Conservation (phyloP, 768 basidiomycete species). For the Leccinum olivaceopallidum region DNA sequence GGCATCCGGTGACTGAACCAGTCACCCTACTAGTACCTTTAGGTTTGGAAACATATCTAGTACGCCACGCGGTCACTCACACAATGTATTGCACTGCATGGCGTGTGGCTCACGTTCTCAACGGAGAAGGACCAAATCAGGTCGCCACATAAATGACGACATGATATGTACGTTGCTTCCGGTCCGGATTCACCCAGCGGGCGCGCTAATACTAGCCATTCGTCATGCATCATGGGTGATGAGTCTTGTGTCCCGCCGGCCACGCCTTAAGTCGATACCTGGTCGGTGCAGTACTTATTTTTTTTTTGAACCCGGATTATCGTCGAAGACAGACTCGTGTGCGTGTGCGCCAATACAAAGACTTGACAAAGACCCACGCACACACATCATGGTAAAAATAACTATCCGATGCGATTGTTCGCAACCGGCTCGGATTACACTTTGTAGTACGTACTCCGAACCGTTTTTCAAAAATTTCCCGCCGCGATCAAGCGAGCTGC, state of each 20-base stretch:
- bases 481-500: no score
- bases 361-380: neutral
- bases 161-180: neutral
- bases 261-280: neutral
- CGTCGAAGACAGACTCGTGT: no score
- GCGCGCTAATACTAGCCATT: neutral
- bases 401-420: no score
- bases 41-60: neutral
- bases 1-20: neutral
- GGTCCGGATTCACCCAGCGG: constrained; percentile 2
- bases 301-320: no score
- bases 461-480: no score
- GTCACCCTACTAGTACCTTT: neutral
- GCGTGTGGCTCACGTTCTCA: constrained; percentile 10
- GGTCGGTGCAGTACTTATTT: neutral
- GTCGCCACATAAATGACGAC: neutral
- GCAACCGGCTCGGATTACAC: no score
- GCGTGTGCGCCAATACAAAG: no score
- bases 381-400: neutral
- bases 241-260: neutral
- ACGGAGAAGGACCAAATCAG: neutral
- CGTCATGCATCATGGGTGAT: no score
- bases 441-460: no score
- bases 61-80: neutral
- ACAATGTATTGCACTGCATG: constrained; percentile 8